Base-by-base conservation (phyloP, 768 basidiomycete genomes). In the Mycena pura region DNA sequence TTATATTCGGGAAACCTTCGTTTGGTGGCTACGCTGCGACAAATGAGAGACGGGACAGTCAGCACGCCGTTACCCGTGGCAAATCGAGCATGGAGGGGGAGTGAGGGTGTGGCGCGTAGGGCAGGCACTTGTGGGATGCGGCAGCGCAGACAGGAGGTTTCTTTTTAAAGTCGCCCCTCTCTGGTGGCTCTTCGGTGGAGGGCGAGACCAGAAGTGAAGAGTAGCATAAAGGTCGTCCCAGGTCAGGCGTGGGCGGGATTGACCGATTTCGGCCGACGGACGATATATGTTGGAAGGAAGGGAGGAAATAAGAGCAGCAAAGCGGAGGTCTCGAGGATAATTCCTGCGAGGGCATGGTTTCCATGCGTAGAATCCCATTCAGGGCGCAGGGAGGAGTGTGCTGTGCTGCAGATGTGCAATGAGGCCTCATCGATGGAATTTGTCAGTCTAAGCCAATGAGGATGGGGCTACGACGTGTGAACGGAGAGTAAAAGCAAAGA, bases 241-340 rank as follows among this genome's bases (percentile, higher is more conserved):
- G 19, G 39, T 21, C 2, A 56, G 62, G 5, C 62, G 57, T 9
- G 47, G 25, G 10, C 31, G 19, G 14, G 53, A 54, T 17, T 52
- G 57, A 7, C 41, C 57, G 15, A 64, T 38, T 25, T 58, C 57
- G 14, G 13, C 21, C 15, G 41, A 24, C 5, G 45, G 48, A 1
- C 9, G 14, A 15, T 10, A 27, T 7, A 55, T 43, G 32, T 29
- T 38, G 22, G 60, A 44, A 31, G 60, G 57, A 22, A 65, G 64
- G 41, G 60, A 62, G 15, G 64, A 47, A 8, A 65, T n/a, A 28
- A 65, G 64, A 14, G 60, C 60, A 9, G 64, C 64, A 39, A 65
- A 56, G 29, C 64, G 64, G 15, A 60, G 60, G 34, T 65, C 64
- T 14, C 64, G 64, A 65, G 57, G 44, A 60, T 65, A 14, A 62